Percentiles rank a stretch among this genome's conserved stretches.
phyloP scores from a whole-genome alignment of 495 filamentous ascomycete species.

The Talaromyces thailandensis region DNA sequence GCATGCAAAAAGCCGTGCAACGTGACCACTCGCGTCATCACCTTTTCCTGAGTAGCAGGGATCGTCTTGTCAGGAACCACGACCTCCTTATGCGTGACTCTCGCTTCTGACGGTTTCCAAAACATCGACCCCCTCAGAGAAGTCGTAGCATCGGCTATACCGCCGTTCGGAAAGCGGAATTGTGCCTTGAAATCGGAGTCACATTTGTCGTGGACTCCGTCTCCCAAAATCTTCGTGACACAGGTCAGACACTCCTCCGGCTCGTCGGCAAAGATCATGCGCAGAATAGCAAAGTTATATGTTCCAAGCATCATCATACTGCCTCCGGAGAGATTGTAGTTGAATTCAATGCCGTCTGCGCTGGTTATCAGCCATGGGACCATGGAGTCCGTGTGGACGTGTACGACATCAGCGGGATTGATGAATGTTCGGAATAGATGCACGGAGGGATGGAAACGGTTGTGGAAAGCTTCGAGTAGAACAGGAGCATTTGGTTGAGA shows the following conservation, averaged over 20 bases:
- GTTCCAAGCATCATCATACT: conserved; percentile 41
- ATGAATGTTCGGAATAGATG: conserved; percentile 31
- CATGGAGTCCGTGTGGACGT: conserved; percentile 19
- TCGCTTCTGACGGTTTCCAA: conserved; percentile 11
- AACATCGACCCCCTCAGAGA: conserved; percentile 17
- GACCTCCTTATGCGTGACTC: conserved; percentile 13
- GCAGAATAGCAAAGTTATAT: conserved; percentile 34
- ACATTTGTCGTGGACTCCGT: conserved; percentile 18
- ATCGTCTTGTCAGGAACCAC: conserved; percentile 16
- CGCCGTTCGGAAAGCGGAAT: conserved; percentile 38
- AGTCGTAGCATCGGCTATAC: conserved; percentile 25
- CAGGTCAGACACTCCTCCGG: conserved; percentile 29
- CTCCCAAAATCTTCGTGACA: conserved; percentile 18
- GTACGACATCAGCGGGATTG: conserved; percentile 26
- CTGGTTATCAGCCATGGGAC: conserved; percentile 17
- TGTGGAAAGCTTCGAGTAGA: conserved; percentile 45
- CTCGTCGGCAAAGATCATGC: conserved; percentile 27
- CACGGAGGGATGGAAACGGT: conserved; percentile 39
- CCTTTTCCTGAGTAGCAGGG: conserved; percentile 20
- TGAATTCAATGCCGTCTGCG: conserved; percentile 43
- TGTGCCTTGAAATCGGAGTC: conserved; percentile 30
- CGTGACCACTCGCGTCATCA: conserved; percentile 11
- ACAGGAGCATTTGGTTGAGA: conserved; percentile 17
- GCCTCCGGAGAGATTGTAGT: conserved; percentile 44
- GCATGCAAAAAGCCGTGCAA: conserved; percentile 22